A percentile compares a stretch with the other conserved stretches of the same genome.
These are phyloP conservation scores for Pseudisothecium myosuroides DNA, from an alignment of 225 moss, liverwort and hornwort genomes.

Conservation along the genomic window DNA sequence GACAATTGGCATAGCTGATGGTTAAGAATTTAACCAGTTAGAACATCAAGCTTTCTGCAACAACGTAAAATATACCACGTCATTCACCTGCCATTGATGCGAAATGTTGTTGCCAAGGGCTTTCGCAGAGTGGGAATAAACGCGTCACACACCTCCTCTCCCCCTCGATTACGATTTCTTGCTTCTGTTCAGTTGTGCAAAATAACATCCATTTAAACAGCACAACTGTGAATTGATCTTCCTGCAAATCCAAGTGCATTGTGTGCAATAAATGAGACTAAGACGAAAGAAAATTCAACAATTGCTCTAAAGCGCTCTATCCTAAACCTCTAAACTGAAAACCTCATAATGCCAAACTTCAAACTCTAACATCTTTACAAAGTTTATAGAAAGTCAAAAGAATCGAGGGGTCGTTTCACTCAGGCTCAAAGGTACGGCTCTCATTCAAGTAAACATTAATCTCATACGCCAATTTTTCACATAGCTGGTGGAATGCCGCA, in stretches of 20 bases:
- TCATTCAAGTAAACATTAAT: background rate
- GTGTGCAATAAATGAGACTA: background rate
- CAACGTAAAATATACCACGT: background rate
- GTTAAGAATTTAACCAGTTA: background rate
- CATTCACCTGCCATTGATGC: conserved; percentile 67
- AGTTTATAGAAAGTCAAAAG: background rate
- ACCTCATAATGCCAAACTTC: background rate
- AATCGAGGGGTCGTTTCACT: background rate
- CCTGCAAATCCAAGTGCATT: background rate
- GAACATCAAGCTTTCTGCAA: background rate
- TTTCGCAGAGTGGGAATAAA: conserved; percentile 59
- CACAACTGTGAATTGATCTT: background rate
- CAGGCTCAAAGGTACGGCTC: background rate
- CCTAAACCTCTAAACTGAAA: background rate
- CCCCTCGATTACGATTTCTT: conserved; percentile 53
- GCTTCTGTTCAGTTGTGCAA: conserved; percentile 40
- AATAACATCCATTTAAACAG: background rate
- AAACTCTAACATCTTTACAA: background rate
- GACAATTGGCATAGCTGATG: background rate
- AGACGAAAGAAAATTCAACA: background rate
- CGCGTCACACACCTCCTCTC: conserved; percentile 73
- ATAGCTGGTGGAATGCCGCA: background rate
- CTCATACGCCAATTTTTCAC: background rate
- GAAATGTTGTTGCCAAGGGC: conserved; percentile 78
- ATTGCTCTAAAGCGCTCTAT: background rate